Percentiles rank a stretch among this genome's conserved stretches.
These are phyloP conservation scores for Talaromyces sp. DNA, from an alignment of 2,329 filamentous ascomycete species.

Conservation along the genomic window DNA sequence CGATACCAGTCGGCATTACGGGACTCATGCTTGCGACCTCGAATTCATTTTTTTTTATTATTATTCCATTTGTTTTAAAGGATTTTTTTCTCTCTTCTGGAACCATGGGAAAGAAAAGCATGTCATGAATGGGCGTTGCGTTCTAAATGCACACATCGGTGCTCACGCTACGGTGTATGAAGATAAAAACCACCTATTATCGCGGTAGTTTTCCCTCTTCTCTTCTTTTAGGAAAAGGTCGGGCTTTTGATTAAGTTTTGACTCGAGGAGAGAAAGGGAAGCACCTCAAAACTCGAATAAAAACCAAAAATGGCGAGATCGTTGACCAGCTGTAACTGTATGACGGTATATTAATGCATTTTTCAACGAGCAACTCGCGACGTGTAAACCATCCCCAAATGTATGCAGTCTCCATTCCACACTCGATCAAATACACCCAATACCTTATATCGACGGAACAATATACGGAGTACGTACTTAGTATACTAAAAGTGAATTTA, in stretches of 20 bases:
- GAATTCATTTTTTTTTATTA: slow-evolving; percentile 2
- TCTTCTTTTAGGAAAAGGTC: neutral
- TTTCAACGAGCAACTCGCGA: too few relatives aligned
- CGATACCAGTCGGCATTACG: slow-evolving; percentile 13
- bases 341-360: too few relatives aligned
- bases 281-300: neutral
- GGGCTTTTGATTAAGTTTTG: neutral
- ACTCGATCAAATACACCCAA: neutral
- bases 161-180: slow-evolving; percentile 4
- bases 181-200: neutral
- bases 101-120: neutral
- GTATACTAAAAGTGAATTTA: neutral
- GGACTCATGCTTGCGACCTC: slow-evolving; percentile 5
- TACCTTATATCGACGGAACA: neutral
- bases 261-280: neutral
- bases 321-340: neutral
- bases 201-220: neutral
- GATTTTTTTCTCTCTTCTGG: neutral
- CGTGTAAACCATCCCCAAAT: too few relatives aligned
- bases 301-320: neutral
- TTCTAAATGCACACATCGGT: neutral
- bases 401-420: too few relatives aligned
- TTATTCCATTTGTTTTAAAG: neutral
- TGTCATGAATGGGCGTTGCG: slow-evolving; percentile 5
- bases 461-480: too few relatives aligned